Evolutionary conservation across 2,329 filamentous ascomycete species (phyloP).

Genomic region (Curvularia sp.): DNA sequence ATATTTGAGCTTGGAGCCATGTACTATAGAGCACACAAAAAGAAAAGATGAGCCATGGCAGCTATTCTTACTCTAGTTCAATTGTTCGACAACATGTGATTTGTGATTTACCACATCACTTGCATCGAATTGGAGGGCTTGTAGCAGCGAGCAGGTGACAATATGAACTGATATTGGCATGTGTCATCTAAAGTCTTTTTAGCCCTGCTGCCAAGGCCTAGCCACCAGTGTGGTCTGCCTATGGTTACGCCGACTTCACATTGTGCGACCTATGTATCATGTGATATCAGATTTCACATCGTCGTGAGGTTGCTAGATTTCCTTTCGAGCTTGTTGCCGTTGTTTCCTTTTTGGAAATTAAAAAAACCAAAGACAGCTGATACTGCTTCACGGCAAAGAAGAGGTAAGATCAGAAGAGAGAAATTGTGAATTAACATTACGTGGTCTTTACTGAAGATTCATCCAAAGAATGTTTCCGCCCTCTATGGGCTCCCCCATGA

Average conservation of each 20-base stretch:
- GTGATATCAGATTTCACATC: too few relatives aligned
- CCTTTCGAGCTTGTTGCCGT: too few relatives aligned
- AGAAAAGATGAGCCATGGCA: background rate
- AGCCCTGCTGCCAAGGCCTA: background rate
- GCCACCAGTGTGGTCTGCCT: background rate
- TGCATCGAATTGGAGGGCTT: background rate
- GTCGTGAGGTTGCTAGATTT: too few relatives aligned
- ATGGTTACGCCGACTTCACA: background rate
- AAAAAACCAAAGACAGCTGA: too few relatives aligned
- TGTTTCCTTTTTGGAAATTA: too few relatives aligned
- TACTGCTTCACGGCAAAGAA: too few relatives aligned
- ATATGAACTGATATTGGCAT: background rate
- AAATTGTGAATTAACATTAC: background rate
- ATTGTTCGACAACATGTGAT: background rate
- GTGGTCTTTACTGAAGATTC: background rate
- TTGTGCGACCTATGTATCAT: background rate
- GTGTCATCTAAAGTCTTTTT: background rate
- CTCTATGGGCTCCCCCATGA: background rate
- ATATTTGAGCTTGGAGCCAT: background rate
- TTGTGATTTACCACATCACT: background rate
- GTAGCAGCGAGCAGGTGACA: background rate
- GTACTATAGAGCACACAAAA: background rate
- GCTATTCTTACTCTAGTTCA: background rate
- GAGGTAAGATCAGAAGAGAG: too few relatives aligned
- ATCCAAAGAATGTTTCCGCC: background rate